Evolutionary conservation across 306 rosid genomes (phyloP), one percentile per base, ranked within the genome.

Genomic region (Begonia fuchsioides): DNA sequence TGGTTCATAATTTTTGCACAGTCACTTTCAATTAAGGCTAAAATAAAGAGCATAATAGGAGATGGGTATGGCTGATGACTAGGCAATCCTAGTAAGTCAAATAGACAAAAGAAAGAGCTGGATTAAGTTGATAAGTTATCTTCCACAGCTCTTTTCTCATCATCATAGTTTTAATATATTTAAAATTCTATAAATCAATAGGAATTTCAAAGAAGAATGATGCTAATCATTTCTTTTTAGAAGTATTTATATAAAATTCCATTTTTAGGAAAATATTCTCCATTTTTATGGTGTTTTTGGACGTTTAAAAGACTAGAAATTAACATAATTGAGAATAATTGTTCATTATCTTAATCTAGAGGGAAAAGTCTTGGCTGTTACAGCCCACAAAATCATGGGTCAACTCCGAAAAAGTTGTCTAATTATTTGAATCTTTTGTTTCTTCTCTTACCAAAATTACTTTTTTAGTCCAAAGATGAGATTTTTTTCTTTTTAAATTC

Each of bases 51-150:
- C 12, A 51, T 32, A 57, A 49, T 40, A 43, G 45, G 2, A 41
- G 12, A 8, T 41, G 45, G 45, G 12, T 8, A 50, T 59, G 70
- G 74, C 64, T 52, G 44, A 11, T 43, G 18, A 55, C 26, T 17
- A 58, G 80, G 80, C 72, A 62, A 72, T 15, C 43, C 6, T 5
- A 10, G 45, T 11, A 2, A n/a, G 45, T 18, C 13, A 61, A 67
- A 14, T 51, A 40, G 69, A 65, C 66, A 61, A 61, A 32, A 51
- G 18, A 39, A 5, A 49, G 51, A 45, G n/a, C n/a, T n/a, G 55
- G 49, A 6, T 39, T 16, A 50, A 50, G 38, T 20, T n/a, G 39
- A 43, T 50, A 17, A 17, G 35, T 51, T 58, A 61, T 68, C 73
- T 32, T 52, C 38, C 57, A 43, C 56, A 46, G 15, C 59, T 18